phyloP scores from a whole-genome alignment of 805 yeast genomes.

The Barnettozyma californica region DNA sequence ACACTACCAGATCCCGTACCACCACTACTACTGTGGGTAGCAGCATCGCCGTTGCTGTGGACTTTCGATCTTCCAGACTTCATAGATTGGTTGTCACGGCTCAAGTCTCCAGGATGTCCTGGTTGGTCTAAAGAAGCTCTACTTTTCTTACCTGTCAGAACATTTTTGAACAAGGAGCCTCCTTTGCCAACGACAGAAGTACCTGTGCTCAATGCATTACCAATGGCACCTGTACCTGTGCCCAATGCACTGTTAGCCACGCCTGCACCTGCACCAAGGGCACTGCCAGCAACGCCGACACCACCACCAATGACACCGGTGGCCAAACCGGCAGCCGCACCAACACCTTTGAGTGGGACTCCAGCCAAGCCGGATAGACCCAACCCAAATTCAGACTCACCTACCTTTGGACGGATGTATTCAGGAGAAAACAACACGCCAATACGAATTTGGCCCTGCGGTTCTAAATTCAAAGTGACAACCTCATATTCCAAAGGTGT shows the following conservation, averaged over 20 bases:
- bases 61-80: constrained; percentile 28
- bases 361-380: constrained; percentile 37
- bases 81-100: constrained; percentile 31
- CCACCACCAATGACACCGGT: constrained; percentile 38
- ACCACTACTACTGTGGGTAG: not conserved
- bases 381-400: constrained; percentile 36
- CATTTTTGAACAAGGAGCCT: constrained; percentile 33
- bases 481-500: constrained; percentile 40
- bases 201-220: constrained; percentile 26
- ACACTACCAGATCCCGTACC: constrained; percentile 7
- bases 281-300: constrained; percentile 34
- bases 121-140: constrained; percentile 14
- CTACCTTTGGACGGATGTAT: constrained; percentile 59
- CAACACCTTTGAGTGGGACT: constrained; percentile 44
- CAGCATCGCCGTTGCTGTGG: not conserved
- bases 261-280: constrained; percentile 42
- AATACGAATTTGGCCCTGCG: constrained; percentile 60
- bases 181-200: constrained; percentile 41
- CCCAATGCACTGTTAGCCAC: constrained; percentile 43
- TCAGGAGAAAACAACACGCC: constrained; percentile 56
- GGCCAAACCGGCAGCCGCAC: constrained; percentile 36
- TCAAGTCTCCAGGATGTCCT: constrained; percentile 10
- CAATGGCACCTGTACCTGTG: constrained; percentile 27
- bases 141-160: constrained; percentile 27
- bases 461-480: constrained; percentile 46